Base-by-base conservation (phyloP, 345 rosid genomes). In the Arabis hirsuta region DNA sequence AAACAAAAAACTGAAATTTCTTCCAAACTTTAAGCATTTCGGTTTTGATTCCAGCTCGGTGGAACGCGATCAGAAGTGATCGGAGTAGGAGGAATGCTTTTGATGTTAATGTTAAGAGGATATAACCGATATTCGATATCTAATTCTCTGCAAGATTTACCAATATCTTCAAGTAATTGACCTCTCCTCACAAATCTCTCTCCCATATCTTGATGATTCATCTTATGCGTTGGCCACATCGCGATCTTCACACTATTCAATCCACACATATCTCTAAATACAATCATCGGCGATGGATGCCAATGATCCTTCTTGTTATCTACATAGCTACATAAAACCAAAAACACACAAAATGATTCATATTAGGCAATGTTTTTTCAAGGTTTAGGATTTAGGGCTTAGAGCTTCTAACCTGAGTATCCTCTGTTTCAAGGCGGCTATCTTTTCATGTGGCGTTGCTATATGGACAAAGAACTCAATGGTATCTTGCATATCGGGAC, bases 401-500 rank as follows among this genome's bases (percentile, higher is more conserved):
- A 34, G 7, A 26, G n/a, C 0, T 42, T 32, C 60, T 24, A 43
- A 82, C 97, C 89, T 84, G 19, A 69, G 60, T 62, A 91, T 88
- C 81, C 83, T 85, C 60, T 91, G 91, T 65, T 82, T 91, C 77
- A 94, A 73, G 41, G 71, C 45, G 8, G 87, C 78, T 46, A 84
- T 80, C 80, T 89, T 87, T 68, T 94, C 97, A 1, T 83, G 70
- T 2, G 97, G 96, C 57, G 96, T 89, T 46, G 86, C 67, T 27
- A 94, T 58, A 53, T 94, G 98, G 73, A 91, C 58, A 71, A 77
- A 84, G 87, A 94, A 89, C 78, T 94, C 97, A 8, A 94, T 73
- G 0, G 76, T 63, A 13, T 94, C 98, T 14, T 89, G 95, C 97
- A 94, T 94, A 55, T 91, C 97, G 1, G 98, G 97, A 71, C 97